A percentile compares a stretch with the other conserved stretches of the same genome.
phyloP scores from a whole-genome alignment of 345 rosid genomes.

The Boechera stricta region DNA sequence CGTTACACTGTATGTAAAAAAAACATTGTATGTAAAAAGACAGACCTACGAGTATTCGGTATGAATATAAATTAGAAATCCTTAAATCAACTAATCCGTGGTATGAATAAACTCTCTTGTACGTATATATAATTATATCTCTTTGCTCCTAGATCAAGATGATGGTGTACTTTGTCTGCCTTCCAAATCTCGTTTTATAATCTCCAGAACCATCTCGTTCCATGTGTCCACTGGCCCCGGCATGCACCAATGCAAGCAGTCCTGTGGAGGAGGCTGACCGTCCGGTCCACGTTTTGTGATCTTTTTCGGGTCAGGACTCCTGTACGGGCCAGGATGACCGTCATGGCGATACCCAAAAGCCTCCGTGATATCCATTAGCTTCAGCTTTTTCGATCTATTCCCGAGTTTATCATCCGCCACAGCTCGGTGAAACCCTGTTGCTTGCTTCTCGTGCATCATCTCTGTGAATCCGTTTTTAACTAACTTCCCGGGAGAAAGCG shows the following conservation, averaged over 20 bases:
- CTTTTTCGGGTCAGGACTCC: conserved; percentile 85
- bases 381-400: conserved; percentile 56
- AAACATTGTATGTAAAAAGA: not conserved
- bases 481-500: conserved; percentile 59
- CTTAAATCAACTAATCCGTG: conserved; percentile 26
- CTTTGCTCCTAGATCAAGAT: conserved; percentile 28
- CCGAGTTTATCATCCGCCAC: conserved; percentile 53
- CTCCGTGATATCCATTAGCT: conserved; percentile 82
- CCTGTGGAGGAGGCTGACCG: conserved; percentile 91
- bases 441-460: conserved; percentile 79
- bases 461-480: conserved; percentile 76
- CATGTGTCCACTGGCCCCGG: conserved; percentile 94
- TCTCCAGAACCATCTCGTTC: conserved; percentile 89
- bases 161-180: conserved; percentile 33
- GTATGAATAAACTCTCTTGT: conserved; percentile 21
- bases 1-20: conserved; percentile 4
- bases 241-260: conserved; percentile 99
- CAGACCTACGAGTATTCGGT: conserved; percentile 17
- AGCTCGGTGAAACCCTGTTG: conserved; percentile 57
- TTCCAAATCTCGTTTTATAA: conserved; percentile 69
- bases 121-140: conserved; percentile 22
- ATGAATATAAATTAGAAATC: conserved; percentile 13
- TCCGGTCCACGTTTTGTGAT: conserved; percentile 76
- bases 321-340: conserved; percentile 93
- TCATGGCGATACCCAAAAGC: conserved; percentile 85